Percentiles rank a stretch among this genome's conserved stretches.
phyloP scores from a whole-genome alignment of 2,329 filamentous ascomycete species.

The Ceratocystis ficicola region DNA sequence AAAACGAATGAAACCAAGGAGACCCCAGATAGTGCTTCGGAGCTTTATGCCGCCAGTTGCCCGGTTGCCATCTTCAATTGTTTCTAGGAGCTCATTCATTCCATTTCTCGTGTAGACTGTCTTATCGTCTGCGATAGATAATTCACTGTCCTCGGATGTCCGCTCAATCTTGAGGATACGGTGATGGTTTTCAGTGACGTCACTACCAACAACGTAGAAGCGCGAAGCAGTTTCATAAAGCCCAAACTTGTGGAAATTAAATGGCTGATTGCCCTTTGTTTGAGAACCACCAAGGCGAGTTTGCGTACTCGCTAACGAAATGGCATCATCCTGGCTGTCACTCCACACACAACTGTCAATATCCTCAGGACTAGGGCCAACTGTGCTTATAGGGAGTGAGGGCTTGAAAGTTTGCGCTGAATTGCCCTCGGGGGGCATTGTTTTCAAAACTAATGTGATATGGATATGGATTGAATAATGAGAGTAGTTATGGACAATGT shows the following conservation, averaged over 20 bases:
- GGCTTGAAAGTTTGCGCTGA: too few species aligned
- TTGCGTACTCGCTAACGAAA: background rate
- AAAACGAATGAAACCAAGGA: constrained; percentile 90
- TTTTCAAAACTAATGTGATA: too few species aligned
- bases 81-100: constrained; percentile 84
- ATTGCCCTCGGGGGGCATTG: too few species aligned
- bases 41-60: constrained; percentile 79
- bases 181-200: constrained; percentile 78
- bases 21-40: constrained; percentile 81
- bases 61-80: constrained; percentile 91
- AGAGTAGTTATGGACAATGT: too few species aligned
- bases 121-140: constrained; percentile 84
- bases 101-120: constrained; percentile 86
- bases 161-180: constrained; percentile 91
- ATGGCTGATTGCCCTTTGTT: background rate
- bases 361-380: too few species aligned
- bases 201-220: constrained; percentile 89
- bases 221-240: constrained; percentile 87
- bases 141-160: constrained; percentile 60
- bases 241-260: constrained; percentile 77
- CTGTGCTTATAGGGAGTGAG: too few species aligned
- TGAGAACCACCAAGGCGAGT: background rate
- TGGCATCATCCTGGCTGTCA: background rate
- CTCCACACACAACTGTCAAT: background rate
- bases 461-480: too few species aligned